A percentile compares a stretch with the other conserved stretches of the same genome.
These are phyloP conservation scores for Paramecium octaurelia DNA, from an alignment of 73 alveolate species.

Conservation along the genomic window DNA sequence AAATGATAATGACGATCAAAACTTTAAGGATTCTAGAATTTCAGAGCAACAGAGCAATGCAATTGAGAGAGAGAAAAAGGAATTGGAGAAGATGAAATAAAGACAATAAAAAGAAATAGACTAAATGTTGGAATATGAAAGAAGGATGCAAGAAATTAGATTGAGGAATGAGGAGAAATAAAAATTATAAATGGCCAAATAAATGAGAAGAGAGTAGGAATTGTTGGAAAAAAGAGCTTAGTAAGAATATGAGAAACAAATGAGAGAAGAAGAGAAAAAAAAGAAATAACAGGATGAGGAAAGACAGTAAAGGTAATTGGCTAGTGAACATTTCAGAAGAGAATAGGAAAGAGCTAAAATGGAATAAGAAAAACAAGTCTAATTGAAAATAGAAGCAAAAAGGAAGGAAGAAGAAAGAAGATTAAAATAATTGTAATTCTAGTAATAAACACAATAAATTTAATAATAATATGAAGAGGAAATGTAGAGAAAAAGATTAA, in stretches of 20 bases:
- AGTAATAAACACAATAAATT: neutral
- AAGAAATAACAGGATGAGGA: neutral
- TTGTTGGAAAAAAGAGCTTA: neutral
- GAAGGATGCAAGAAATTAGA: conserved; percentile 38
- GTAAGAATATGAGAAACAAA: conserved; percentile 6
- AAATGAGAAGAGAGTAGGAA: conserved; percentile 45
- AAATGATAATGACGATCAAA: neutral
- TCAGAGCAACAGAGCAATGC: neutral
- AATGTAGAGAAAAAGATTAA: neutral
- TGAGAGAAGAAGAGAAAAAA: conserved; percentile 36
- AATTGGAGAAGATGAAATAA: conserved; percentile 23
- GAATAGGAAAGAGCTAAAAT: conserved; percentile 19
- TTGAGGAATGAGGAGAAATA: conserved; percentile 22
- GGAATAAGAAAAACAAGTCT: neutral
- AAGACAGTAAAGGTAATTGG: neutral
- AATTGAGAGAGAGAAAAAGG: neutral
- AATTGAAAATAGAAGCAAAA: neutral
- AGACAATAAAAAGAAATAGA: conserved; percentile 42
- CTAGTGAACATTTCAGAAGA: conserved; percentile 1
- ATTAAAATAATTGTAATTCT: neutral
- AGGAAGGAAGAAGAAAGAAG: conserved; percentile 18
- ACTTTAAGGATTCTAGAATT: neutral
- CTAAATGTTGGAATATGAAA: conserved; percentile 38
- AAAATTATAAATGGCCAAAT: conserved; percentile 15
- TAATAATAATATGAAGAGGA: conserved; percentile 27